Base-by-base conservation (phyloP, 1,284 basidiomycete species). In the Ceratobasidium papillatum region DNA sequence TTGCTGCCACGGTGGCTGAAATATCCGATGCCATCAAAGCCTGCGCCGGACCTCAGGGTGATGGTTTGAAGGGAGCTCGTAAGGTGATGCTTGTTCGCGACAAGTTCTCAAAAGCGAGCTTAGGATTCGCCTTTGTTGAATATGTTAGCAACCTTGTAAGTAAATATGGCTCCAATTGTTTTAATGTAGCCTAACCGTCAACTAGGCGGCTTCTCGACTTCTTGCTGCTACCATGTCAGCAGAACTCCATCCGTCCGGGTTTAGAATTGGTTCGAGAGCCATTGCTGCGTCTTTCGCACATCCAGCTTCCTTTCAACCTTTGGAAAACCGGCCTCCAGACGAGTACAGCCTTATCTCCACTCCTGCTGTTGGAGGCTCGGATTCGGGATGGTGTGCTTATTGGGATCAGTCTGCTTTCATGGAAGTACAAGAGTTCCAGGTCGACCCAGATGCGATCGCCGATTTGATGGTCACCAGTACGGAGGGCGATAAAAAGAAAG, bases 121-220 rank as follows among this genome's bases (percentile, higher is more conserved):
- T 94, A 87, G 94, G 96, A 17, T 96, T 95, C 81, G 90, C 93
- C 0, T 98, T 98, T 80, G 92, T 96, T 14, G 94, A 98, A 80
- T 94, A 97, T 79, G 85, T 92, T 36, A 93, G 95, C 77, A 82
- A 90, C 7, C 88, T 91, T 85, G 95, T 95, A 82, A 77, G 84
- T 61, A 12, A 17, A 51, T 51, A 54, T 17, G 64, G 32, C 27
- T 45, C 22, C 49, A 17, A 45, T 9, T 27, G 9, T 74, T 45
- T 25, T 75, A 7, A 34, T 79, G 38, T 49, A 64, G 76, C n/a
- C 64, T 77, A 30, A 79, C 30, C 9, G 9, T 12, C 36, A 3
- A 63, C 2, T 65, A 93, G 91, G 88, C 88, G 65, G 91, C 93
- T 68, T 86, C 91, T 1, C 84, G 88, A 0, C 89, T 95, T 17